These are phyloP conservation scores for Entrophospora sp. DNA, from an alignment of 192 early-diverging fungal species.

Conservation along the genomic window DNA sequence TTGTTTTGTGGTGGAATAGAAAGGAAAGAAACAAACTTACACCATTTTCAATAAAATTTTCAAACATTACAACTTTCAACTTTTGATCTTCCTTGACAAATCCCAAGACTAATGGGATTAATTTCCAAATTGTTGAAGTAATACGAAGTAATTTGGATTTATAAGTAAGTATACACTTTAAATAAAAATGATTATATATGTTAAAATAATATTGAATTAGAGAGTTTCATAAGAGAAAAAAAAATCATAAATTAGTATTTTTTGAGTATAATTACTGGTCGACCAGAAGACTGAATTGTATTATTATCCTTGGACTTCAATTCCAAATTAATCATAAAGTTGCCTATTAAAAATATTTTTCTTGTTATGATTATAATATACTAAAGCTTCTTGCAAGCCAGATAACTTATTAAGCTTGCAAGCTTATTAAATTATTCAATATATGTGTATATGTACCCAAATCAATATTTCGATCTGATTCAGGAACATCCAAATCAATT, in stretches of 20 bases:
- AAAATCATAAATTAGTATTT: background rate
- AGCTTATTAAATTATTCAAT: no score
- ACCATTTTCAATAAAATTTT: conserved; percentile 31
- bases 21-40: background rate
- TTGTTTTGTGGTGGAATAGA: background rate
- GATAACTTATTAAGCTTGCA: no score
- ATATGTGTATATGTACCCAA: conserved; percentile 24
- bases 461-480: conserved; percentile 30
- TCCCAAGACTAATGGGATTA: conserved; percentile 33
- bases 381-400: background rate
- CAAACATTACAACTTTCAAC: conserved; percentile 31
- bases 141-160: conserved; percentile 30
- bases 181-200: background rate
- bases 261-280: conserved; percentile 32
- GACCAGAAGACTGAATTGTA: conserved; percentile 31
- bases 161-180: conserved; percentile 35
- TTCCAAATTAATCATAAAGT: conserved; percentile 32
- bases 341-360: conserved; percentile 23
- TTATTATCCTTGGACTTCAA: conserved; percentile 24
- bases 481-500: conserved; percentile 31
- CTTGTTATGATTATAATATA: background rate
- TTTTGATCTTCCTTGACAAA: conserved; percentile 34
- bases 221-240: background rate
- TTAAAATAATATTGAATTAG: background rate
- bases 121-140: conserved; percentile 33